Evolutionary conservation across 2,329 filamentous ascomycete genomes (phyloP).

Genomic region (Ophiostoma perfectum): DNA sequence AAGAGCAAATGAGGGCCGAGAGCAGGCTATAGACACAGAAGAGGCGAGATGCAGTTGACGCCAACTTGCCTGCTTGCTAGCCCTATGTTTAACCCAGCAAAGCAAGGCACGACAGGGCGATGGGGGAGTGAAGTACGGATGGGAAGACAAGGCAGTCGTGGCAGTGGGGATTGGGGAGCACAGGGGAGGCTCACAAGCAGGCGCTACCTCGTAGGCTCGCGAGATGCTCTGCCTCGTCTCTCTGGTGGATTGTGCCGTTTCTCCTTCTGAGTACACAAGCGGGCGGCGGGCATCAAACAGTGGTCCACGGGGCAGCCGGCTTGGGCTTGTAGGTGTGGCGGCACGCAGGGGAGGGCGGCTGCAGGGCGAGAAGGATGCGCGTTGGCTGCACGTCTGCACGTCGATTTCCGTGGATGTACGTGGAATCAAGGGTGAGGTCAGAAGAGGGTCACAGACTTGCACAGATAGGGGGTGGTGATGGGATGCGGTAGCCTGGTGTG

Average conservation of each 20-base stretch:
- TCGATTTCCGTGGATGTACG: too few species aligned
- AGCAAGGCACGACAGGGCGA: too few species aligned
- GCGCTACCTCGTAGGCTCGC: background rate
- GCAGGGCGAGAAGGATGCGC: background rate
- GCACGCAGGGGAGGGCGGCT: background rate
- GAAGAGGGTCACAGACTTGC: background rate
- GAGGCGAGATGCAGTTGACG: background rate
- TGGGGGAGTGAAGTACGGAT: too few species aligned
- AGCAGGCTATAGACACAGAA: background rate
- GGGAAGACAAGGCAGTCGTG: too few species aligned
- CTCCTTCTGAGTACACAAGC: too few species aligned
- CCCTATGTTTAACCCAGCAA: too few species aligned
- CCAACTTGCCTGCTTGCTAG: too few species aligned
- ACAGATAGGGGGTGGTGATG: background rate
- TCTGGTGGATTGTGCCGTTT: background rate
- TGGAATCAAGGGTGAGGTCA: background rate
- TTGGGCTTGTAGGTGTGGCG: background rate
- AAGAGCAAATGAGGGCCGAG: background rate
- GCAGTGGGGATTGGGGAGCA: too few species aligned
- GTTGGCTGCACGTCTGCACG: background rate
- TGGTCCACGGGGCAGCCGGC: background rate
- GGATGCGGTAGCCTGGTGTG: background rate
- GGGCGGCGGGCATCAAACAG: background rate
- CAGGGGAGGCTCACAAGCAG: too few species aligned
- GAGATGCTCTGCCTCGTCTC: background rate